Conservation (phyloP, 139 green algal genomes). For the Chlorella sorokiniana region DNA sequence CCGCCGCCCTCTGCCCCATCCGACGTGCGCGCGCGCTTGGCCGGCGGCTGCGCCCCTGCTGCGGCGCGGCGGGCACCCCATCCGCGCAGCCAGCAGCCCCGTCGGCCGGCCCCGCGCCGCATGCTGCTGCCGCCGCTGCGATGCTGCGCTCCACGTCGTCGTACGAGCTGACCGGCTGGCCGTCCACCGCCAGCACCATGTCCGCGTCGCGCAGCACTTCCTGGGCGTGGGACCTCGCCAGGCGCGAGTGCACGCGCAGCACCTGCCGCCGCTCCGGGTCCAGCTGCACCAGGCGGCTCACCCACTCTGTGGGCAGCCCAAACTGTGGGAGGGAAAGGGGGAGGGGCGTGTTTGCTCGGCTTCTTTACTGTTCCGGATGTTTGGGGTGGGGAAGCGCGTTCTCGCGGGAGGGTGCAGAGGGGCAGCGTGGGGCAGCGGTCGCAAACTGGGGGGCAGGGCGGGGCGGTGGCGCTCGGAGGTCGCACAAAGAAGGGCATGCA, state of each 20-base stretch:
- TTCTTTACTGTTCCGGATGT: background rate
- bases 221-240: constrained; percentile 54
- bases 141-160: constrained; percentile 65
- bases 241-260: constrained; percentile 68
- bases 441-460: background rate
- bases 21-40: background rate
- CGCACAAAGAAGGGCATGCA: background rate
- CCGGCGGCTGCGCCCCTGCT: background rate
- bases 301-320: constrained; percentile 73
- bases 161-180: constrained; percentile 72
- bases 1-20: background rate
- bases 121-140: background rate
- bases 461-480: background rate
- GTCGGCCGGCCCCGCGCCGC: background rate
- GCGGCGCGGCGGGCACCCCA: background rate
- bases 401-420: too few relatives aligned
- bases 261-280: constrained; percentile 82
- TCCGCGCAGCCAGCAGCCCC: background rate
- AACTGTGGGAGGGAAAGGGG: constrained; percentile 42
- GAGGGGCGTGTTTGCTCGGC: background rate
- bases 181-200: constrained; percentile 78
- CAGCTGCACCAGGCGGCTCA: constrained; percentile 62
- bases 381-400: too few relatives aligned
- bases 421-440: too few relatives aligned
- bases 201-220: constrained; percentile 75